Conservation (phyloP, 192 early-diverging fungal genomes). For the Backusella luteola region DNA sequence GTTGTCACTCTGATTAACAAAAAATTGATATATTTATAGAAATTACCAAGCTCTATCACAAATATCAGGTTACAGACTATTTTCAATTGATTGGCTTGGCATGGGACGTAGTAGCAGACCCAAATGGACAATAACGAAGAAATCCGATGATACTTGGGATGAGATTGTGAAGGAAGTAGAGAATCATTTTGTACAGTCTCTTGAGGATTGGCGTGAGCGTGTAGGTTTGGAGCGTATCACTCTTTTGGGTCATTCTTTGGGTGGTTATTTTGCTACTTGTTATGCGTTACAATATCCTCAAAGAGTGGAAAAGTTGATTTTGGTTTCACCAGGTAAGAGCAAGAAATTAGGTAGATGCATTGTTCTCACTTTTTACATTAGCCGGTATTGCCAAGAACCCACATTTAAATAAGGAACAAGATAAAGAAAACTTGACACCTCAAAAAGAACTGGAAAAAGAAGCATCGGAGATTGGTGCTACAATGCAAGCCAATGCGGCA, state of each 20-base stretch:
- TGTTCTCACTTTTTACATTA: background rate
- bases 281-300: conserved; percentile 89
- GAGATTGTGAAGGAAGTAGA: conserved; percentile 62
- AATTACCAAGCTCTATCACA: conserved; percentile 34
- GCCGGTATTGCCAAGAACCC: conserved; percentile 67
- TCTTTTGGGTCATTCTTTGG: conserved; percentile 80
- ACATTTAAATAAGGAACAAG: conserved; percentile 25
- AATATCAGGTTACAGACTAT: conserved; percentile 55
- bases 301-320: conserved; percentile 80
- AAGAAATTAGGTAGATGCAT: background rate
- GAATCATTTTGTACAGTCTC: conserved; percentile 83
- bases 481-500: conserved; percentile 26
- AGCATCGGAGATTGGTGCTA: conserved; percentile 24
- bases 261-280: conserved; percentile 80
- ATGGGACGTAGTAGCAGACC: conserved; percentile 85
- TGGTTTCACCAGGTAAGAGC: conserved; percentile 73
- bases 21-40: background rate
- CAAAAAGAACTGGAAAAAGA: conserved; percentile 27
- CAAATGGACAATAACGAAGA: conserved; percentile 40
- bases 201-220: conserved; percentile 85
- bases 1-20: background rate
- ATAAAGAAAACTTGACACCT: conserved; percentile 5
- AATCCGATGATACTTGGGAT: conserved; percentile 37
- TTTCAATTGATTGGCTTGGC: conserved; percentile 86
- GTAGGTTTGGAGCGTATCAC: conserved; percentile 82